Percentiles rank a stretch among this genome's conserved stretches.
Evolutionary conservation across 108 stramenopile species (phyloP).

Genomic region (Fistulifera pelliculosa): DNA sequence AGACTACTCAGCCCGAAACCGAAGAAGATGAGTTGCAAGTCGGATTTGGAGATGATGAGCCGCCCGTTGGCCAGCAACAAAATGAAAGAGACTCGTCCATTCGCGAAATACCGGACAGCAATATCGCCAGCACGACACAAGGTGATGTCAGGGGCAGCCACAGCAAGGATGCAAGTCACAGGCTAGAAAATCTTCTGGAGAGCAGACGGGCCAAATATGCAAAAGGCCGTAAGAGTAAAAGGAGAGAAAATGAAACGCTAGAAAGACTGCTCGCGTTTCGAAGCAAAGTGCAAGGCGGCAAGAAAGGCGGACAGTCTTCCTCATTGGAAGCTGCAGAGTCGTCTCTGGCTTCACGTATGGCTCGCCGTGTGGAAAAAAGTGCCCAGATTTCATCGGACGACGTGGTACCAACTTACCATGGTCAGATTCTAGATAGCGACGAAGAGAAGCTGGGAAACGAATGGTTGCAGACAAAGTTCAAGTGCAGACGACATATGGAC

Average conservation of each 20-base stretch:
- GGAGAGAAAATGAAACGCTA: slow-evolving; percentile 62
- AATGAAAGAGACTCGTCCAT: neutral
- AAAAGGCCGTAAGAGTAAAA: slow-evolving; percentile 28
- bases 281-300: slow-evolving; percentile 33
- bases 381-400: slow-evolving; percentile 11
- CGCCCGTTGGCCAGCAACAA: neutral
- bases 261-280: slow-evolving; percentile 56
- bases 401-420: slow-evolving; percentile 24
- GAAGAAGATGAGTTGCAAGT: neutral
- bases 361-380: slow-evolving; percentile 22
- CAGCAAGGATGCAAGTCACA: neutral
- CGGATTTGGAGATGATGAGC: neutral
- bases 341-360: slow-evolving; percentile 49
- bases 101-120: neutral
- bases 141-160: slow-evolving; percentile 1
- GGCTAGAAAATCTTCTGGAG: slow-evolving; percentile 37
- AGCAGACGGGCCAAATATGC: slow-evolving; percentile 59
- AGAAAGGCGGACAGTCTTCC: neutral
- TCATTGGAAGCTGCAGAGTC: slow-evolving; percentile 20
- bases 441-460: slow-evolving; percentile 13
- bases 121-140: neutral
- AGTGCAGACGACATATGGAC: slow-evolving; percentile 74
- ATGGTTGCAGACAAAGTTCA: slow-evolving; percentile 74
- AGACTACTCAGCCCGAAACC: neutral
- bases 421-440: slow-evolving; percentile 38